Evolutionary conservation across 495 filamentous ascomycete genomes (phyloP).

Genomic region (Aspergillus indologenus): DNA sequence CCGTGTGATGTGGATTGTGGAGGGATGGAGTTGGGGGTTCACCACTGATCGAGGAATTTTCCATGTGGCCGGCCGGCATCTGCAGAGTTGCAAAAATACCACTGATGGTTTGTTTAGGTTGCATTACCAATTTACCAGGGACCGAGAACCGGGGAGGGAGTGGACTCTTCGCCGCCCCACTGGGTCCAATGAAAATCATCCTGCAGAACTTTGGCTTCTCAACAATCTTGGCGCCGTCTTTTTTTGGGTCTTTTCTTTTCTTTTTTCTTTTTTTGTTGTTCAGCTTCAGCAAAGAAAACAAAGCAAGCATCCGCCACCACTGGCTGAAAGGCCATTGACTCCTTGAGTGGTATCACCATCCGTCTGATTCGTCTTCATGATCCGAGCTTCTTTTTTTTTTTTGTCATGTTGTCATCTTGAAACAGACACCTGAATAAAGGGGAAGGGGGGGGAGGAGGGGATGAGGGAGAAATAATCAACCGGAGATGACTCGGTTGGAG

Average conservation of each 20-base stretch:
- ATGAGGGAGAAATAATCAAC: background rate
- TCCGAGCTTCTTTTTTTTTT: too few relatives aligned
- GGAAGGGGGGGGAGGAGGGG: too few relatives aligned
- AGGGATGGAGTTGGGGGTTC: too few relatives aligned
- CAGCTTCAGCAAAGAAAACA: background rate
- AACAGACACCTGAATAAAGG: too few relatives aligned
- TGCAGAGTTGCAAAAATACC: background rate
- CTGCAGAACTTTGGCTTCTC: constrained; percentile 15
- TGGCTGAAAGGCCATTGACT: background rate
- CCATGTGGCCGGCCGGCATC: constrained; percentile 3
- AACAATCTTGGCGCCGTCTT: constrained; percentile 16
- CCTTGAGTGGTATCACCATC: background rate
- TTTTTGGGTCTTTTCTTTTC: background rate
- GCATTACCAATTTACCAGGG: constrained; percentile 3
- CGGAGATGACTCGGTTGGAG: background rate
- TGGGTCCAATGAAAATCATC: constrained; percentile 6
- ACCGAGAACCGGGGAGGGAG: constrained; percentile 12
- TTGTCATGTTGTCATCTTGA: too few relatives aligned
- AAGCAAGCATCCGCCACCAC: background rate
- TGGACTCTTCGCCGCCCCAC: constrained; percentile 9
- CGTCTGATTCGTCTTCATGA: background rate
- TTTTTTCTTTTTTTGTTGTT: background rate
- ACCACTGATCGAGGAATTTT: too few relatives aligned
- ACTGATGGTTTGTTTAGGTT: background rate
- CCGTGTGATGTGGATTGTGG: too few relatives aligned